Base-by-base conservation (phyloP, 1,139 yeast species). In the Nakaseomyces sp. region DNA sequence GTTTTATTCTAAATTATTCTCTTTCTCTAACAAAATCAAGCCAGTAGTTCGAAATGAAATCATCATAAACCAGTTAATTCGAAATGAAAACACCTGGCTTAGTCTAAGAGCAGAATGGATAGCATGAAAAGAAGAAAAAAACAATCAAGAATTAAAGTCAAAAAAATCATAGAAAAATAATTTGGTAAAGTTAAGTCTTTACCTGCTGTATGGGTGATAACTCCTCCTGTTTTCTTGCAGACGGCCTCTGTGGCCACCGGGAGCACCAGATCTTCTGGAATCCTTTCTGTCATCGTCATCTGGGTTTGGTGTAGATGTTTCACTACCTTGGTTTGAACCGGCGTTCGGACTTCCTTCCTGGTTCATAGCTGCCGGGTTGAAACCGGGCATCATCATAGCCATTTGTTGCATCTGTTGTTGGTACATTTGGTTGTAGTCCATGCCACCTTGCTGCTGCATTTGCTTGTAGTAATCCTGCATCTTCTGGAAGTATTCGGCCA, bases 401-500 rank as follows among this genome's bases (percentile, higher is more conserved):
- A 66, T 65, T 47, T 68, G 74, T 44, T 72, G 76, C 60, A 69
- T 67, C 51, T 69, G 76, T 52, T 70, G 69, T 43, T 65, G 68
- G 38, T 63, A 64, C 59, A 64, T 56, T 48, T 62, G 68, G 5
- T 61, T 48, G 39, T 60, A 61, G 46, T 63, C 67, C 41, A 63
- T 57, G 43, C 68, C 68, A 15, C 67, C 65, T 49, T 66, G 70
- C 50, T 72, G 74, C 50, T 76, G 81, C 64, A 78, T 75, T 56
- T 77, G 82, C 46, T 68, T 70, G 74, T 79, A 75, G 60, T 83
- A 85, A 54, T 81, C 84, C 64, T 81, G 89, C 87, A 85, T 79
- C 60, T 81, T 76, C 64, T 79, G 87, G 77, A 88, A 84, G 63
- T 88, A 89, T 57, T 86, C 95, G 43, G 81, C 80, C 85, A 86